Evolutionary conservation across 2,329 filamentous ascomycete species (phyloP).

Genomic region (Aspergillus persii): DNA sequence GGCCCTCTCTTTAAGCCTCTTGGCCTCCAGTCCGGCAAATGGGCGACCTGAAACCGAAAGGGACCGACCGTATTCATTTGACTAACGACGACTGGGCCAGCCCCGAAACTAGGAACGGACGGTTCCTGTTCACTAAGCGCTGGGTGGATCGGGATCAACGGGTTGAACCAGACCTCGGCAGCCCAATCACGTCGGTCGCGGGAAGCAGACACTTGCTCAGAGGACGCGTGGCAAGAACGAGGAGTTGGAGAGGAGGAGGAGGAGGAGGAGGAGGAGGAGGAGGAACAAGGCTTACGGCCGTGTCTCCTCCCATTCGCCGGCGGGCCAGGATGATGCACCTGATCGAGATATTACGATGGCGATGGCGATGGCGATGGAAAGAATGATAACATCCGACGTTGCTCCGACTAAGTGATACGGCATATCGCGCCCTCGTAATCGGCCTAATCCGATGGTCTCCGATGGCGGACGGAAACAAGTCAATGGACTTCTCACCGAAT

Average conservation of each 20-base stretch:
- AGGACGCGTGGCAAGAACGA: not conserved
- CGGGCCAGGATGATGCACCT: not conserved
- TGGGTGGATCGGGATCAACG: constrained; percentile 1
- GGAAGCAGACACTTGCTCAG: not conserved
- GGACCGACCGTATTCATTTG: not conserved
- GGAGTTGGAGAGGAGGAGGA: not conserved
- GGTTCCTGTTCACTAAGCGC: not conserved
- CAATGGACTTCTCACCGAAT: not conserved
- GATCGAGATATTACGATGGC: not conserved
- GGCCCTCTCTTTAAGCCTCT: not conserved
- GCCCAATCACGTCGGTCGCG: not conserved
- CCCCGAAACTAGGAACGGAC: not conserved
- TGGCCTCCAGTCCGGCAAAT: not conserved
- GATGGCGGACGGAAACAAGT: not conserved
- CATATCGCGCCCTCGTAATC: too few species aligned
- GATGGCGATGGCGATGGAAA: not conserved
- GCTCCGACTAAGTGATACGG: not conserved
- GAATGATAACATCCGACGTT: not conserved
- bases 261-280: too few species aligned
- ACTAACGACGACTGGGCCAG: not conserved
- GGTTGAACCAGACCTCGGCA: constrained; percentile 1
- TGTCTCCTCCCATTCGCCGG: not conserved
- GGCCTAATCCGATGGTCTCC: not conserved
- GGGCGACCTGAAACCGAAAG: not conserved
- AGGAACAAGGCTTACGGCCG: not conserved